These are phyloP conservation scores for Helichrysum umbraculigerum DNA, from an alignment of 129 eudicot species.

Conservation along the genomic window DNA sequence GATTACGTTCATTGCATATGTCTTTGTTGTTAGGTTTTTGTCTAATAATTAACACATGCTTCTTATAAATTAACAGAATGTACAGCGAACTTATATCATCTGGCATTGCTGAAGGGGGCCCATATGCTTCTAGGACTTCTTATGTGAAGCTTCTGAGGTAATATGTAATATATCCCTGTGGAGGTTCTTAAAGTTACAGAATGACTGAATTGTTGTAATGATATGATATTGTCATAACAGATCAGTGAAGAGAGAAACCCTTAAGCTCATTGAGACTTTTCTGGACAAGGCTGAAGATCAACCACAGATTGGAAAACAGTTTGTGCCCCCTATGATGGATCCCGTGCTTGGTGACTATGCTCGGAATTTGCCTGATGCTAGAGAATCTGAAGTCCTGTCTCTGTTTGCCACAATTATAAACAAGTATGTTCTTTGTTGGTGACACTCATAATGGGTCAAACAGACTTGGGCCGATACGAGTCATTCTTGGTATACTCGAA, in stretches of 20 bases:
- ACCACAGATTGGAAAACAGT: conserved; percentile 93
- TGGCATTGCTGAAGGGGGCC: conserved; percentile 91
- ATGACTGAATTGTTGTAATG: background rate
- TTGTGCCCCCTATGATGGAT: conserved; percentile 99
- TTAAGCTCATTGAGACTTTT: conserved; percentile 95
- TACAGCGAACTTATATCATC: conserved; percentile 95
- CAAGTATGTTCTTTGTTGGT: conserved; percentile 51
- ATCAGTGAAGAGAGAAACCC: conserved; percentile 97
- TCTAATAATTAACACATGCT: background rate
- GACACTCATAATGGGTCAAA: background rate
- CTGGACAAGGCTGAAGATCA: conserved; percentile 97
- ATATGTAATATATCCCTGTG: background rate
- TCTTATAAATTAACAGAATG: conserved; percentile 59
- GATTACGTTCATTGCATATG: background rate
- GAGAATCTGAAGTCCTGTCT: conserved; percentile 96
- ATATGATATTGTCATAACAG: conserved; percentile 39
- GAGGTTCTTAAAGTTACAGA: background rate
- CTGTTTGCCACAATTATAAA: conserved; percentile 94
- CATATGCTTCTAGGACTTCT: conserved; percentile 78
- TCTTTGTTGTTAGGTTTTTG: background rate
- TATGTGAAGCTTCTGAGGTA: conserved; percentile 92
- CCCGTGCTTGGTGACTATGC: conserved; percentile 98
- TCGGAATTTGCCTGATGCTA: conserved; percentile 92
- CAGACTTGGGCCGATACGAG: background rate
- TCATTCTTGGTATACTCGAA: background rate